A percentile compares a stretch with the other conserved stretches of the same genome.
Conservation (phyloP, 345 rosid species). For the Sisymbrium altissimum region DNA sequence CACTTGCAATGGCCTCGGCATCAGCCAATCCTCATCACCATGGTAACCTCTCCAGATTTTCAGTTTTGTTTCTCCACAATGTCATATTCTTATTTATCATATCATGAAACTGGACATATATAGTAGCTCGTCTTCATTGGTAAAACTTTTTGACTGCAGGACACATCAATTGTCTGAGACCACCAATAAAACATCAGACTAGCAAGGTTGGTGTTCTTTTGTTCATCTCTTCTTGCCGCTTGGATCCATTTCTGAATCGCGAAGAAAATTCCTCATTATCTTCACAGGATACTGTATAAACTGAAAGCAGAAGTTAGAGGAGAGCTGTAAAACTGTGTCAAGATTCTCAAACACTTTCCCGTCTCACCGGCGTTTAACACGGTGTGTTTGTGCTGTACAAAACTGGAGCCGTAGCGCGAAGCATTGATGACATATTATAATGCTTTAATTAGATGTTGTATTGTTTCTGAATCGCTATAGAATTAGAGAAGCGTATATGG, state of each 20-base stretch:
- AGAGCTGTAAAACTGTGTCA: slow-evolving; percentile 19
- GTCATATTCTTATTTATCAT: background rate
- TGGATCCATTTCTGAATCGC: slow-evolving; percentile 1
- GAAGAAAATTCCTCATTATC: background rate
- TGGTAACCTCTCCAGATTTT: slow-evolving; percentile 34
- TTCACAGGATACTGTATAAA: slow-evolving; percentile 30
- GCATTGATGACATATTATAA: slow-evolving; percentile 6
- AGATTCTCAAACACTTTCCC: background rate
- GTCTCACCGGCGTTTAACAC: background rate
- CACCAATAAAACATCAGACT: slow-evolving; percentile 37
- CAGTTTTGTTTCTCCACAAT: slow-evolving; percentile 3
- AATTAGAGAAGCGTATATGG: slow-evolving; percentile 1
- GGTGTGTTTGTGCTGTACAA: slow-evolving; percentile 22
- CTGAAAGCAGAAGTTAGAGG: slow-evolving; percentile 22
- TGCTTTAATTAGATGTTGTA: slow-evolving; percentile 20
- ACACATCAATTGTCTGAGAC: slow-evolving; percentile 46
- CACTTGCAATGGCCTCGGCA: slow-evolving; percentile 91
- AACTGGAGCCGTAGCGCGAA: slow-evolving; percentile 8
- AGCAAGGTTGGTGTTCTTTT: slow-evolving; percentile 32
- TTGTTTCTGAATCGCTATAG: slow-evolving; percentile 14
- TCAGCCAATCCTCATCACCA: slow-evolving; percentile 49
- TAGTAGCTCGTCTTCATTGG: slow-evolving; percentile 7
- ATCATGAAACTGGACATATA: slow-evolving; percentile 1
- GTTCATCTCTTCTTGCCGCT: background rate
- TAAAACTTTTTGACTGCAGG: slow-evolving; percentile 37